A percentile compares a stretch with the other conserved stretches of the same genome.
These are phyloP conservation scores for Strobilomyces echinocephalus DNA, from an alignment of 768 basidiomycete species.

Conservation along the genomic window DNA sequence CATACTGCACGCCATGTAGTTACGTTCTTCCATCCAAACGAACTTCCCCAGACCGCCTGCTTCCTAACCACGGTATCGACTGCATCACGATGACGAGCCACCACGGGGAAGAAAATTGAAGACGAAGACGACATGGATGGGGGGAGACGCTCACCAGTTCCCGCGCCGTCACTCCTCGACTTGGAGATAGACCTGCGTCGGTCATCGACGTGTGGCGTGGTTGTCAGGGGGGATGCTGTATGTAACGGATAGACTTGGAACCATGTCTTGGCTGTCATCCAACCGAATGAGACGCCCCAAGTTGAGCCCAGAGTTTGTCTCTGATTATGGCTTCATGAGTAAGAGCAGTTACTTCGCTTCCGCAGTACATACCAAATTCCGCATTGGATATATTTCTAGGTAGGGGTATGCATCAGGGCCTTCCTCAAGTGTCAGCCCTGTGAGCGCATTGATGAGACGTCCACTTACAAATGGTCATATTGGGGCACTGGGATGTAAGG, in stretches of 20 bases:
- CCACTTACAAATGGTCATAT: conserved; percentile 28
- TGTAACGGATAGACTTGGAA: conserved; percentile 18
- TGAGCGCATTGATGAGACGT: background rate
- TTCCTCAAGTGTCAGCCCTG: conserved; percentile 25
- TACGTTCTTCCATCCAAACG: conserved; percentile 18
- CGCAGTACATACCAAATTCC: conserved; percentile 6
- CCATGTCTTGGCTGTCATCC: conserved; percentile 18
- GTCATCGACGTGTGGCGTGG: background rate
- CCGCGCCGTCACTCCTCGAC: background rate
- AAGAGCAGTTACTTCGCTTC: background rate
- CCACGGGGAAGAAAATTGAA: conserved; percentile 36
- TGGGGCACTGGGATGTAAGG: conserved; percentile 21
- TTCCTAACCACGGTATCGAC: conserved; percentile 38
- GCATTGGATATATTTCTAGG: conserved; percentile 37
- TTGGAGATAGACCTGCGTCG: background rate
- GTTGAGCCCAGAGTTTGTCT: background rate
- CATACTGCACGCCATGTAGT: conserved; percentile 18
- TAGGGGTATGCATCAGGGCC: conserved; percentile 39
- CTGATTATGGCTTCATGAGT: conserved; percentile 8
- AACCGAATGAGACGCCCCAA: conserved; percentile 21
- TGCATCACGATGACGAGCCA: conserved; percentile 25
- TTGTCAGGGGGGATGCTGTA: background rate
- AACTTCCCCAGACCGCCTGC: conserved; percentile 38
- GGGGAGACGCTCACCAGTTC: conserved; percentile 1
- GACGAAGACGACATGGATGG: background rate